Evolutionary conservation across 805 yeast genomes (phyloP).

Genomic region (Naumovozyma baii): DNA sequence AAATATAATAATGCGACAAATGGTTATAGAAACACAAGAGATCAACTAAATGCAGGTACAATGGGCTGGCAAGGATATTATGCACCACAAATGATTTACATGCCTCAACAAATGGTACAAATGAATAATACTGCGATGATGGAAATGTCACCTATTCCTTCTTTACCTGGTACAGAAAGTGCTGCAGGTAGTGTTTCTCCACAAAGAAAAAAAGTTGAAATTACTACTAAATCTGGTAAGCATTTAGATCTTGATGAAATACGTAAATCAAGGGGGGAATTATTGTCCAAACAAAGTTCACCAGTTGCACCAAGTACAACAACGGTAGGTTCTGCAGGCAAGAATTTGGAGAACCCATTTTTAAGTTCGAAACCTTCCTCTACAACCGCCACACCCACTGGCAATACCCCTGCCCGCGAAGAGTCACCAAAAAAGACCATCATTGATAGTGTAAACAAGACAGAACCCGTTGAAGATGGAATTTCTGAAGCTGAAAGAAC

Average conservation of each 20-base stretch:
- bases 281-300: conserved; percentile 2
- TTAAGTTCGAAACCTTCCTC: not conserved
- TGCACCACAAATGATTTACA: conserved; percentile 20
- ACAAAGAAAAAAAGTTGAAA: conserved; percentile 22
- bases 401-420: not conserved
- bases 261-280: conserved; percentile 1
- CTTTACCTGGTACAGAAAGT: not conserved
- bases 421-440: not conserved
- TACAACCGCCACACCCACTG: not conserved
- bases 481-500: conserved; percentile 22
- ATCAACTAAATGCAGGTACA: conserved; percentile 1
- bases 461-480: conserved; percentile 4
- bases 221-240: conserved; percentile 29
- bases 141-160: conserved; percentile 1
- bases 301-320: conserved; percentile 1
- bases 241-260: conserved; percentile 22
- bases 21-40: not conserved
- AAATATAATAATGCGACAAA: conserved; percentile 2
- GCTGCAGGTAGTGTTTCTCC: conserved; percentile 4
- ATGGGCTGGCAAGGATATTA: conserved; percentile 23
- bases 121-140: conserved; percentile 6
- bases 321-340: not conserved
- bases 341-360: not conserved
- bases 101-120: conserved; percentile 17
- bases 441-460: not conserved